A percentile compares a stretch with the other conserved stretches of the same genome.
These are phyloP conservation scores for Paecilomyces sp. DNA, from an alignment of 2,329 filamentous ascomycete species.

Conservation along the genomic window DNA sequence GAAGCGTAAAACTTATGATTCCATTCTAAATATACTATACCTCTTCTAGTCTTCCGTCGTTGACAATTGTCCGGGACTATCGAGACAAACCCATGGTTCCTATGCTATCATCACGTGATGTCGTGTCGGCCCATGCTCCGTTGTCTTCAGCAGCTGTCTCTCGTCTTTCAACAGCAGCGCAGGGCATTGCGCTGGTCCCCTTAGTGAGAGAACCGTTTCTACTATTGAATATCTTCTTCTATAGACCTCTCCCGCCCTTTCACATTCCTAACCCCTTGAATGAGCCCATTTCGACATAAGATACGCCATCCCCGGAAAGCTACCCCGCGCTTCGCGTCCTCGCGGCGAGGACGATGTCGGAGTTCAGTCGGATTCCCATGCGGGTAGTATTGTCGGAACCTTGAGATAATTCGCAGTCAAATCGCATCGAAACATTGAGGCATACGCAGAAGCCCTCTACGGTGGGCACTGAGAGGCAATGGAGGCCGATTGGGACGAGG, in stretches of 20 bases:
- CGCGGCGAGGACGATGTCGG: conserved; percentile 25
- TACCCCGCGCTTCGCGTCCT: conserved; percentile 31
- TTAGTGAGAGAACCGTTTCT: background rate
- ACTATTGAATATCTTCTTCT: background rate
- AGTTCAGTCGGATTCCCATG: conserved; percentile 21
- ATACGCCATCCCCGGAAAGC: conserved; percentile 9
- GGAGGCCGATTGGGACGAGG: conserved; percentile 52
- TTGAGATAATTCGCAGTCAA: background rate
- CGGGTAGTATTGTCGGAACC: conserved; percentile 19
- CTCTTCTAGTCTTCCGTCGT: background rate
- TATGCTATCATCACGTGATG: conserved; percentile 4
- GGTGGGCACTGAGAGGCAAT: conserved; percentile 22
- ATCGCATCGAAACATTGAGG: background rate
- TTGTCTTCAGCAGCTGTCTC: conserved; percentile 1
- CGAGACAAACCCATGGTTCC: background rate
- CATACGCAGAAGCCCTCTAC: conserved; percentile 1
- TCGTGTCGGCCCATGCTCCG: background rate
- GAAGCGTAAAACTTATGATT: background rate
- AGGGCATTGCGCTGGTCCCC: background rate
- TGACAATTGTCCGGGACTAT: background rate
- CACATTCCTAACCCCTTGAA: background rate
- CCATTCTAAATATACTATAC: no score
- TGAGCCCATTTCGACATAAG: background rate
- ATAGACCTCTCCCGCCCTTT: background rate
- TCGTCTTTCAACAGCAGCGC: background rate